Evolutionary conservation across 2,329 filamentous ascomycete genomes (phyloP).

Genomic region (Ustulina deusta): DNA sequence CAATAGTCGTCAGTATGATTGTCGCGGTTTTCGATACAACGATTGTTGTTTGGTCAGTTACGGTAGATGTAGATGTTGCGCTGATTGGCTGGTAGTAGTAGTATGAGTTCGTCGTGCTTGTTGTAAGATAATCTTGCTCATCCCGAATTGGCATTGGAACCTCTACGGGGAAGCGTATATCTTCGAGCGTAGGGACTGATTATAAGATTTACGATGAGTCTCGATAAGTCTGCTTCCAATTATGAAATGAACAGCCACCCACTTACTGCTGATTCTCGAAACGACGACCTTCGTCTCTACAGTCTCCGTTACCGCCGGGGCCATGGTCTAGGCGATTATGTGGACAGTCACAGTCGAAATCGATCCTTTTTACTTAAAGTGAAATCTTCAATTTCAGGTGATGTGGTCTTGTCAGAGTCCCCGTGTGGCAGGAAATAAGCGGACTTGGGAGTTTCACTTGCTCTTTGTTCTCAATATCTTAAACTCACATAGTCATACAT

Average conservation of each 20-base stretch:
- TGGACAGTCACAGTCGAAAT: background rate
- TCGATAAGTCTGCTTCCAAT: background rate
- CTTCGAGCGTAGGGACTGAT: background rate
- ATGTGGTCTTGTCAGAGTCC: background rate
- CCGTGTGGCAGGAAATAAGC: background rate
- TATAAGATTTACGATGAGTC: background rate
- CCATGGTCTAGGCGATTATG: background rate
- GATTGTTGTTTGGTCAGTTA: slow-evolving; percentile 14
- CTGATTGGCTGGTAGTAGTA: slow-evolving; percentile 5
- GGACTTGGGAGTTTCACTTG: background rate
- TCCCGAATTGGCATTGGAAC: background rate
- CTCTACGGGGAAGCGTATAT: background rate
- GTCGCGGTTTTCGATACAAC: slow-evolving; percentile 28
- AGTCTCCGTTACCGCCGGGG: background rate
- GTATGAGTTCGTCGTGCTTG: slow-evolving; percentile 3
- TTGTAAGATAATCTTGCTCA: slow-evolving; percentile 25
- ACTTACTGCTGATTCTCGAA: slow-evolving; percentile 19
- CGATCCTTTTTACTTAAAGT: background rate
- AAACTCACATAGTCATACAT: background rate
- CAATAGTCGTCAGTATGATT: slow-evolving; percentile 24
- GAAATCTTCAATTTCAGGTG: background rate
- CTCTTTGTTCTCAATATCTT: slow-evolving; percentile 22
- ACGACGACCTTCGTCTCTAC: no score
- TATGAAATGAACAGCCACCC: background rate
- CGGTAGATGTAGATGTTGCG: no score